phyloP scores from a whole-genome alignment of 2,329 filamentous ascomycete species.

The Hymenoscyphus albidus region DNA sequence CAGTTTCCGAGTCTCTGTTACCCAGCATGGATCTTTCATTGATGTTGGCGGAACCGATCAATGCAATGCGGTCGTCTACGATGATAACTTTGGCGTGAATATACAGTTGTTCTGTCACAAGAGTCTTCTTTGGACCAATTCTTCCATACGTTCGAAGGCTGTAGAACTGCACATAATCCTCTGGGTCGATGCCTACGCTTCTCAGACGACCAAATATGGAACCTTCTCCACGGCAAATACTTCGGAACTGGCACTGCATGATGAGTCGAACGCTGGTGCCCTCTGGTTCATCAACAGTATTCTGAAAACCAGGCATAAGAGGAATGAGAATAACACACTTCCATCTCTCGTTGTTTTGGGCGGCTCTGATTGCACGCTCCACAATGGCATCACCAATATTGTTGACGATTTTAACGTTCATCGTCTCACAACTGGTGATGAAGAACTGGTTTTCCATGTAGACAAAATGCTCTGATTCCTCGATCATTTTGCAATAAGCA shows the following conservation, averaged over 20 bases:
- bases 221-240: constrained; percentile 86
- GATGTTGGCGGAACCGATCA: constrained; percentile 98
- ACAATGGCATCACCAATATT: constrained; percentile 92
- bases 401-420: constrained; percentile 85
- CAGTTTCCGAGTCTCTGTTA: constrained; percentile 85
- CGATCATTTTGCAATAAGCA: constrained; percentile 91
- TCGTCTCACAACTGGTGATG: constrained; percentile 85
- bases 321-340: constrained; percentile 86
- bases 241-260: constrained; percentile 94
- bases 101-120: constrained; percentile 95
- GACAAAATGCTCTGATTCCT: constrained; percentile 92
- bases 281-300: constrained; percentile 89
- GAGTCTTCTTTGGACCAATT: constrained; percentile 74
- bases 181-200: constrained; percentile 78
- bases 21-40: constrained; percentile 97
- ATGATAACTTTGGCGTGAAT: constrained; percentile 98
- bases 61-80: constrained; percentile 85
- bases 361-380: constrained; percentile 81
- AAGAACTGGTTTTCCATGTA: constrained; percentile 99
- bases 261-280: constrained; percentile 93
- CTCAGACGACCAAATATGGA: constrained; percentile 88
- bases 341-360: constrained; percentile 84
- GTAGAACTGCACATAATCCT: constrained; percentile 95
- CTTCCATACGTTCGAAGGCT: constrained; percentile 88
- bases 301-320: constrained; percentile 97